Evolutionary conservation across 345 rosid genomes (phyloP).

Genomic region (Boechera divaricarpa): DNA sequence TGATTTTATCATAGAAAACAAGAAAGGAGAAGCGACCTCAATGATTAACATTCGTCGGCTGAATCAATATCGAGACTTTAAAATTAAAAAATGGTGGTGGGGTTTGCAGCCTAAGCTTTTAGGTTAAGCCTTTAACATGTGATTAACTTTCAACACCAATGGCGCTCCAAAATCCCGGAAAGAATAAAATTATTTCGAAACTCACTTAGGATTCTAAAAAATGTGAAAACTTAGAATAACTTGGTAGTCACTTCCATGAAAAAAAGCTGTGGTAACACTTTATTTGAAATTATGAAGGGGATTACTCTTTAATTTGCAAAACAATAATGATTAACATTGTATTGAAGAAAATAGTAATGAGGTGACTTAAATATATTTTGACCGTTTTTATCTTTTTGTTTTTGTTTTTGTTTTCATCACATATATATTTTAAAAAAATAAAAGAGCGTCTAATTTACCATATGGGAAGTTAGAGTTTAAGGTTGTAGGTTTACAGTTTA

Average conservation of each 20-base stretch:
- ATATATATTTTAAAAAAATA: neutral
- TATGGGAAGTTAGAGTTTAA: too few species aligned
- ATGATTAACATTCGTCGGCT: slow-evolving; percentile 42
- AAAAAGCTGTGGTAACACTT: slow-evolving; percentile 31
- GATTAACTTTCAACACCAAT: slow-evolving; percentile 41
- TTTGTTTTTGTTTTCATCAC: neutral
- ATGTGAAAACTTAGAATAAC: slow-evolving; percentile 13
- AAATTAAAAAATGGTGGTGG: slow-evolving; percentile 32
- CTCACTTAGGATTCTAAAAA: slow-evolving; percentile 31
- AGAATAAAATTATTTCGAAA: slow-evolving; percentile 26
- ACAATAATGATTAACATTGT: neutral
- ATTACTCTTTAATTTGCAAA: neutral
- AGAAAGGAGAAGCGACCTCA: slow-evolving; percentile 37
- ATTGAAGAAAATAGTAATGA: neutral
- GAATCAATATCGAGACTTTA: slow-evolving; percentile 30
- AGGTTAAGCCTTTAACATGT: slow-evolving; percentile 44
- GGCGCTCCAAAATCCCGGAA: slow-evolving; percentile 30
- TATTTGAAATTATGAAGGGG: neutral
- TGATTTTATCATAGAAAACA: slow-evolving; percentile 29
- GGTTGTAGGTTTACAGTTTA: too few species aligned
- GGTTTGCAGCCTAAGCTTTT: slow-evolving; percentile 41
- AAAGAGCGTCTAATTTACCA: too few species aligned
- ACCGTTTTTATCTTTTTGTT: neutral
- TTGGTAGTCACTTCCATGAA: slow-evolving; percentile 30
- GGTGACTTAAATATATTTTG: neutral